Evolutionary conservation across 768 basidiomycete species (phyloP).

Genomic region (Pleurotus giganteus): DNA sequence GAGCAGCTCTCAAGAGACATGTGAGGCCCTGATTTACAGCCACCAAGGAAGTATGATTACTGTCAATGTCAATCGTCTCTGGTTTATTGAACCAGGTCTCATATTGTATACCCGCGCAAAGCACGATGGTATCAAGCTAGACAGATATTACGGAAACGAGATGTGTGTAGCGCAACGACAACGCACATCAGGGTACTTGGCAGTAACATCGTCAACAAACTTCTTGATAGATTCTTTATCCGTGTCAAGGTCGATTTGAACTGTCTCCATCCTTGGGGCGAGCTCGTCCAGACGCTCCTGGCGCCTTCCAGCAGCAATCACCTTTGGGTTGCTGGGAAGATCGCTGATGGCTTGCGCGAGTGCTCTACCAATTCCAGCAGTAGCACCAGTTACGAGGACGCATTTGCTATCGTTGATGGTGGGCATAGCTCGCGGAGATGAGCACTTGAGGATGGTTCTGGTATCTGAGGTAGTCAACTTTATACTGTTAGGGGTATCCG

Average conservation of each 20-base stretch:
- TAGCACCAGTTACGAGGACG: slow-evolving; percentile 20
- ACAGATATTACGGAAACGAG: not conserved
- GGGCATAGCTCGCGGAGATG: not conserved
- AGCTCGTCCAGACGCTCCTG: slow-evolving; percentile 23
- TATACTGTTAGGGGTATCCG: too few species aligned
- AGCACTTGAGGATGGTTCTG: not conserved
- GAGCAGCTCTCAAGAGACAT: slow-evolving; percentile 31
- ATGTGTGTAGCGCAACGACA: not conserved
- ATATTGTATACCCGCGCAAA: slow-evolving; percentile 55
- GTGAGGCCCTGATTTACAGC: not conserved
- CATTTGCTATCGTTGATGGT: slow-evolving; percentile 19
- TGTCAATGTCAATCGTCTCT: slow-evolving; percentile 32
- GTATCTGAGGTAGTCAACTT: not conserved
- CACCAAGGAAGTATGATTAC: slow-evolving; percentile 23
- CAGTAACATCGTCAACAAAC: slow-evolving; percentile 24
- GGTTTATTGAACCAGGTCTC: slow-evolving; percentile 42
- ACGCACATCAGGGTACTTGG: slow-evolving; percentile 14
- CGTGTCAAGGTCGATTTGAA: slow-evolving; percentile 29
- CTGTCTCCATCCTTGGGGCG: slow-evolving; percentile 20
- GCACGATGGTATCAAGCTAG: slow-evolving; percentile 55
- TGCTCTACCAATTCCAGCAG: slow-evolving; percentile 11
- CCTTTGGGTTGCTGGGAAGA: slow-evolving; percentile 26
- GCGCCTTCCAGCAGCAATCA: slow-evolving; percentile 38
- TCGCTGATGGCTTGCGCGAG: slow-evolving; percentile 4
- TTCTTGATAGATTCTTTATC: slow-evolving; percentile 23